Percentiles rank a stretch among this genome's conserved stretches.
phyloP scores from a whole-genome alignment of 345 rosid genomes.

The Ceriops tagal region DNA sequence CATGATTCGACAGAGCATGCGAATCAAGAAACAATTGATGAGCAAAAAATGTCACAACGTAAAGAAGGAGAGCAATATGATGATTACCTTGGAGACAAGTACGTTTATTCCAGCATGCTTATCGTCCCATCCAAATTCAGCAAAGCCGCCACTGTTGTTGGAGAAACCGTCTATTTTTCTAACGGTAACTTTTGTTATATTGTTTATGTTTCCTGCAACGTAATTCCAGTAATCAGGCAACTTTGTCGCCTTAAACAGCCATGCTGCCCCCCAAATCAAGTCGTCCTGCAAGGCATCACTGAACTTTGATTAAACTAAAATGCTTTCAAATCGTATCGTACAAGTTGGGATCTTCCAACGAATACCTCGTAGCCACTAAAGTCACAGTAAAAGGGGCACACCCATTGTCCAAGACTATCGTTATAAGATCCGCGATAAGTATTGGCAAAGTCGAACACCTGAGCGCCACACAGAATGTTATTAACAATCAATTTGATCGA shows the following conservation, averaged over 20 bases:
- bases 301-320: too few species aligned
- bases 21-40: not conserved
- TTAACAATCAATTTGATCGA: not conserved
- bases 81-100: slow-evolving; percentile 16
- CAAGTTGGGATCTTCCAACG: too few species aligned
- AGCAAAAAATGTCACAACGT: not conserved
- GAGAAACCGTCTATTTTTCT: slow-evolving; percentile 1
- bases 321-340: too few species aligned
- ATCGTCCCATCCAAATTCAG: slow-evolving; percentile 31
- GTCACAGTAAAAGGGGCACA: slow-evolving; percentile 29
- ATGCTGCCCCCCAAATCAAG: slow-evolving; percentile 27
- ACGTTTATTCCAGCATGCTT: slow-evolving; percentile 28
- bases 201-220: slow-evolving; percentile 24
- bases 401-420: slow-evolving; percentile 23
- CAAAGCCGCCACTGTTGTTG: slow-evolving; percentile 17
- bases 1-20: too few species aligned
- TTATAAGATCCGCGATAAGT: slow-evolving; percentile 26
- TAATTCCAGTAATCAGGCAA: slow-evolving; percentile 43
- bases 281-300: slow-evolving; percentile 17
- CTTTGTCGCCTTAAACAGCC: slow-evolving; percentile 27
- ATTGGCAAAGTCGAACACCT: slow-evolving; percentile 23
- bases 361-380: slow-evolving; percentile 27
- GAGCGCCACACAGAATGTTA: not conserved
- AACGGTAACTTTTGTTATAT: slow-evolving; percentile 14
- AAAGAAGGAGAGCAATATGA: not conserved